Conservation (phyloP, 1,139 yeast genomes). For the Pichia norvegensis region DNA sequence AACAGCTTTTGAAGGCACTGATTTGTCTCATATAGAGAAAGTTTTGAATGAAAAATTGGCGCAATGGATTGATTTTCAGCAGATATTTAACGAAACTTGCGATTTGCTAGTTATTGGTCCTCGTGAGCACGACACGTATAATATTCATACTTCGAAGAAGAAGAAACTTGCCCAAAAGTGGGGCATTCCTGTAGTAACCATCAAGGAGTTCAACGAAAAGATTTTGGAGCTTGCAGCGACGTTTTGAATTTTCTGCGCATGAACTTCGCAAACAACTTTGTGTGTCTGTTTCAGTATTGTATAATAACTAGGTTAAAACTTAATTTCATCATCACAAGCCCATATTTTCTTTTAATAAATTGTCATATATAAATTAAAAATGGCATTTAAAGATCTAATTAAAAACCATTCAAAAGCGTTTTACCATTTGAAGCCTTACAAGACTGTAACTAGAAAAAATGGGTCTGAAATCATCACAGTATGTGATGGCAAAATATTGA, state of each 20-base stretch:
- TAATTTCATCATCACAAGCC: too few species aligned
- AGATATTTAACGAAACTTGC: slow-evolving; percentile 47
- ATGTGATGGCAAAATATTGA: slow-evolving; percentile 13
- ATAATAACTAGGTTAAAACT: too few species aligned
- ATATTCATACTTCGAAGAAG: slow-evolving; percentile 10
- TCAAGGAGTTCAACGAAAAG: slow-evolving; percentile 14
- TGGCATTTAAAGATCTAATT: slow-evolving; percentile 2
- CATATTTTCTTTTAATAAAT: too few species aligned
- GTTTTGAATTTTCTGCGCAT: background rate
- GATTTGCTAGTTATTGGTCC: slow-evolving; percentile 45
- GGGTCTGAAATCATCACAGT: slow-evolving; percentile 24
- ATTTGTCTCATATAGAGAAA: slow-evolving; percentile 67
- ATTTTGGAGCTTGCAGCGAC: background rate
- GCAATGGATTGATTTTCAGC: slow-evolving; percentile 39
- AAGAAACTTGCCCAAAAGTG: slow-evolving; percentile 21
- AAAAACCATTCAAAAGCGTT: slow-evolving; percentile 6
- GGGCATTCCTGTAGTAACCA: slow-evolving; percentile 15
- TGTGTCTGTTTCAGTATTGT: too few species aligned
- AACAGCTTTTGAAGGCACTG: slow-evolving; percentile 84
- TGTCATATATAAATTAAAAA: too few species aligned
- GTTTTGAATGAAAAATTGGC: slow-evolving; percentile 37
- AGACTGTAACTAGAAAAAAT: slow-evolving; percentile 20
- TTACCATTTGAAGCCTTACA: slow-evolving; percentile 7
- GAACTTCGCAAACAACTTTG: too few species aligned
- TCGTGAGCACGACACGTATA: background rate